A percentile compares a stretch with the other conserved stretches of the same genome.
Conservation (phyloP, 2,329 filamentous ascomycete species). For the Cladophialophora bantiana region DNA sequence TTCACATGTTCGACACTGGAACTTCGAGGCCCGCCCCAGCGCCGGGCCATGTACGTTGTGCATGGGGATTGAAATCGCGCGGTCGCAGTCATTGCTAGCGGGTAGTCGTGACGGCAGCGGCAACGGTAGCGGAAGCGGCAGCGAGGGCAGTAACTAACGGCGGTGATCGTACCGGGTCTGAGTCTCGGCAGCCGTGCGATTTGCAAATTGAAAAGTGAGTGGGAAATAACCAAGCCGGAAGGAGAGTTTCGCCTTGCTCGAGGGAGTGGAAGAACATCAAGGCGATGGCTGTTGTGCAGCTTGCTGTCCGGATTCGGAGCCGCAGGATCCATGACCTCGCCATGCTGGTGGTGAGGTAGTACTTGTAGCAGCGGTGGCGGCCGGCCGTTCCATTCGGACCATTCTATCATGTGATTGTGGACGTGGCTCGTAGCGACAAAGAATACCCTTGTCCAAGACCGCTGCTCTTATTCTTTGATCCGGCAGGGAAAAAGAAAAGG, state of each 20-base stretch:
- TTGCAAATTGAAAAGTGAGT: not conserved
- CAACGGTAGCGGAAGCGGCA: too few species aligned
- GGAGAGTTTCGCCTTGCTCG: not conserved
- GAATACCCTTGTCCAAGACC: not conserved
- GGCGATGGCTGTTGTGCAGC: not conserved
- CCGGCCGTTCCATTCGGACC: not conserved
- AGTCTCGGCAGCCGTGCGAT: not conserved
- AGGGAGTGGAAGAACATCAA: not conserved
- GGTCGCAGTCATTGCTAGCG: too few species aligned
- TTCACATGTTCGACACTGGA: too few species aligned
- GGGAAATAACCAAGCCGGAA: not conserved
- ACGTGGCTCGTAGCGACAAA: not conserved
- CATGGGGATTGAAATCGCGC: too few species aligned
- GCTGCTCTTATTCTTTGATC: not conserved
- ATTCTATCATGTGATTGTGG: not conserved
- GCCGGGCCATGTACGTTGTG: too few species aligned
- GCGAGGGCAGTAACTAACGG: too few species aligned
- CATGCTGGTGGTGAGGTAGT: not conserved
- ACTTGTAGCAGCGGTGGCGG: not conserved
- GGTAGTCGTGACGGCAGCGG: too few species aligned
- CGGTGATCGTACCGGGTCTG: not conserved
- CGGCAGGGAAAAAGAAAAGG: not conserved
- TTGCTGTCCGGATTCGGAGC: not conserved
- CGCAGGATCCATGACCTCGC: not conserved
- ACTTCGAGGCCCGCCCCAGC: too few species aligned